Evolutionary conservation across 2,329 filamentous ascomycete species (phyloP).

Genomic region (Rosellinia necatrix): DNA sequence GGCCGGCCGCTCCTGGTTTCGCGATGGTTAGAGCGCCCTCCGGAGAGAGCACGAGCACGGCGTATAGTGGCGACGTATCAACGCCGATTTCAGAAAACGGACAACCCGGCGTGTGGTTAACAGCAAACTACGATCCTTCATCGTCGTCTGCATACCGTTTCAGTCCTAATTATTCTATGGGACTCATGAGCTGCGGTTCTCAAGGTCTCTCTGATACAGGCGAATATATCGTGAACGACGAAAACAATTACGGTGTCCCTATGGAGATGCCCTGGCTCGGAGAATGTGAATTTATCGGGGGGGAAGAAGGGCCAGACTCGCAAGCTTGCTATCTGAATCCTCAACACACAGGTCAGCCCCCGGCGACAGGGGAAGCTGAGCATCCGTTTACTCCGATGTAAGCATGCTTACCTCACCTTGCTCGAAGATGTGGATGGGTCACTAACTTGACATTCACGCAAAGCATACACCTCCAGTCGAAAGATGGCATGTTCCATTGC

Average conservation of each 20-base stretch:
- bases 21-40: constrained; percentile 33
- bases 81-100: constrained; percentile 27
- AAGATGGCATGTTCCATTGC: constrained; percentile 29
- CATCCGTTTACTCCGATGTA: constrained; percentile 5
- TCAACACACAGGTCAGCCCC: constrained; percentile 16
- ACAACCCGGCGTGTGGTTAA: constrained; percentile 24
- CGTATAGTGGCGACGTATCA: constrained; percentile 23
- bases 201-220: background rate
- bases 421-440: background rate
- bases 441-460: background rate
- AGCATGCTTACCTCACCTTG: constrained; percentile 17
- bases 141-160: background rate
- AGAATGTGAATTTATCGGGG: constrained; percentile 31
- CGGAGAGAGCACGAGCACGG: constrained; percentile 24
- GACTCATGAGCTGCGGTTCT: background rate
- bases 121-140: background rate
- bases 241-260: constrained; percentile 6
- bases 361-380: constrained; percentile 16
- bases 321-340: constrained; percentile 25
- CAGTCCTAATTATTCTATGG: background rate
- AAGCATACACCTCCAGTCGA: constrained; percentile 25
- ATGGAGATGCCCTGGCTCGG: constrained; percentile 14
- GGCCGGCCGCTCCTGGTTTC: constrained; percentile 16
- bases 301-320: constrained; percentile 27
- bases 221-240: constrained; percentile 1